Evolutionary conservation across 176 grass and related monocot species (phyloP).

Genomic region (bread wheat (Triticum aestivum)): DNA sequence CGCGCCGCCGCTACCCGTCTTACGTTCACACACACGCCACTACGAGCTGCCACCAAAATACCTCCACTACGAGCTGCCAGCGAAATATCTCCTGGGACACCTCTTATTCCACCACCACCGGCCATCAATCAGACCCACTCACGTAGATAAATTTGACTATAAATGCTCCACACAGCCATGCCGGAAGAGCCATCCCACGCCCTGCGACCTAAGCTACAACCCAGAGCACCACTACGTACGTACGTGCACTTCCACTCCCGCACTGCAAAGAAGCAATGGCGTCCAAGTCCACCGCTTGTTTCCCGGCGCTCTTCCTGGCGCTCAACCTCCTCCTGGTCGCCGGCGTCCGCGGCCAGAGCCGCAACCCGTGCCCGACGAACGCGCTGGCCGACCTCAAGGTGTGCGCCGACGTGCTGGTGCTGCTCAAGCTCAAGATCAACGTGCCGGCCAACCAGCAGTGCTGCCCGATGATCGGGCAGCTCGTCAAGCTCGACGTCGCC

Average conservation of each 20-base stretch:
- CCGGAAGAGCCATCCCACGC: background rate
- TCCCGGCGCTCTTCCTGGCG: conserved; percentile 19
- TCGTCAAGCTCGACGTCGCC: conserved; percentile 48
- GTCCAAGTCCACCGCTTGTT: background rate
- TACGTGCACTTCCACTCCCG: background rate
- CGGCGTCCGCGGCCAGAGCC: conserved; percentile 27
- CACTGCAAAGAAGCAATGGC: background rate
- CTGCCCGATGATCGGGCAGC: conserved; percentile 51
- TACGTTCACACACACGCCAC: conserved; percentile 9
- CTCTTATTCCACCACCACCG: background rate
- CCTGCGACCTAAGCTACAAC: background rate
- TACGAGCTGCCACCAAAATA: background rate
- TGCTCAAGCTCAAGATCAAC: conserved; percentile 52
- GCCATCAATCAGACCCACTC: background rate
- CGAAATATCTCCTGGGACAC: conserved; percentile 23
- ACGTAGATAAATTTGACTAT: background rate
- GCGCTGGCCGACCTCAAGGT: conserved; percentile 44
- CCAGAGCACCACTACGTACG: background rate
- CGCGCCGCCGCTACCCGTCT: background rate
- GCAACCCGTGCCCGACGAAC: conserved; percentile 55
- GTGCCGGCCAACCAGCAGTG: conserved; percentile 46
- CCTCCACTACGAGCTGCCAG: background rate
- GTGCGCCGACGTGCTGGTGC: conserved; percentile 56
- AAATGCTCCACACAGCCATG: conserved; percentile 8
- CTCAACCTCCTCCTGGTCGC: background rate